Conservation (phyloP, 1,284 basidiomycete species). For the Peniophora sp. region DNA sequence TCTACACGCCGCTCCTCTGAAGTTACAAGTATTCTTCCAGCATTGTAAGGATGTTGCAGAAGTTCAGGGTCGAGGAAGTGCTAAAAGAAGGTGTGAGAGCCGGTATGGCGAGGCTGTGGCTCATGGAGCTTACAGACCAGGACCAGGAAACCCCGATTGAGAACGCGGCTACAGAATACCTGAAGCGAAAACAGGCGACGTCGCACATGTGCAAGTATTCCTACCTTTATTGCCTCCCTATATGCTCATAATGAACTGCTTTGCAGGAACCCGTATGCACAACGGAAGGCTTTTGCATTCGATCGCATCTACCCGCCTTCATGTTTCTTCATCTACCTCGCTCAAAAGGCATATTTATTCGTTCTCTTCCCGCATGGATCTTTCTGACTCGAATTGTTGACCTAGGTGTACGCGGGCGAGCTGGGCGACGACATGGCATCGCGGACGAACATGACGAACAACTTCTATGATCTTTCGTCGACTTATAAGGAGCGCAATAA, state of each 20-base stretch:
- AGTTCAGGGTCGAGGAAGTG: background rate
- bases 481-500: conserved; percentile 64
- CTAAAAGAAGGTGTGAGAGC: conserved; percentile 48
- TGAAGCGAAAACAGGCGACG: conserved; percentile 25
- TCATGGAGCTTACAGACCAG: conserved; percentile 48
- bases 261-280: conserved; percentile 7
- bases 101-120: conserved; percentile 73
- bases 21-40: conserved; percentile 67
- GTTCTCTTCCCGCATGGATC: no score
- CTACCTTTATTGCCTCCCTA: conserved; percentile 13
- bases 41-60: conserved; percentile 39
- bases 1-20: conserved; percentile 61
- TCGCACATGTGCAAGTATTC: conserved; percentile 18
- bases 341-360: no score
- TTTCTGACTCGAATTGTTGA: no score
- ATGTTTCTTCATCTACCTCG: conserved; percentile 59
- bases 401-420: conserved; percentile 57
- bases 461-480: conserved; percentile 86
- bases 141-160: no score
- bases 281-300: conserved; percentile 52
- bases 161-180: no score
- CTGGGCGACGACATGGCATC: conserved; percentile 47
- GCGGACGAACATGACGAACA: conserved; percentile 46
- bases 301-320: conserved; percentile 59
- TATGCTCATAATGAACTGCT: conserved; percentile 3